Evolutionary conservation across 495 filamentous ascomycete genomes (phyloP), one percentile per base, ranked within the genome.

Genomic region (Aspergillus mulundensis): DNA sequence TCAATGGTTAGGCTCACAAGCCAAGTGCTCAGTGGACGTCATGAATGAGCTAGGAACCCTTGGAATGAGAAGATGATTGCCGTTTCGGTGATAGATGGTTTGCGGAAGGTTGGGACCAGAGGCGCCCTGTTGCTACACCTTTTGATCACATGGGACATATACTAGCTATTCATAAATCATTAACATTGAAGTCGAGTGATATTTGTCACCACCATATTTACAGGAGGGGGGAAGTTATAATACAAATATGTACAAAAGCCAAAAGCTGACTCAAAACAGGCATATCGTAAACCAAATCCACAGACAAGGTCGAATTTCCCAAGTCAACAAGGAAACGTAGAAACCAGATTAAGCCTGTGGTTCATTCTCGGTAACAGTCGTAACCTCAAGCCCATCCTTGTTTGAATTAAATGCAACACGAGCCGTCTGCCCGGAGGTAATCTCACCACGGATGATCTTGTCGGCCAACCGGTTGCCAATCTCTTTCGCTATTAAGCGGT

Each of bases 401-500:
- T 71, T 66, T 11, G 64, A 63, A 49, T 81, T 86, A 36, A 96
- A 76, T 34, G 71, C 75, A 4, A 95, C 88, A 36, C 73, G 73
- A 15, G 88, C 91, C 6, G 71, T 75, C 59, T 95, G 87, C 1
- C 90, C 93, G 30, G 69, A 79, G 66, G 83, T 86, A 34, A 97
- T 72, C 66, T 91, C 78, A 11, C 94, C 94, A 36, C 89, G 78
- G 54, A 97, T 96, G 60, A 98, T 92, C 76, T 85, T 87, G 60
- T 95, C 91, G 0, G 95, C 94, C 24, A 97, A 77, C 5, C 83
- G 79, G 73, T 95, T 96, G 46, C 89, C 88, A 56, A 98, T 86
- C 68, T 95, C 80, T 65, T 88, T 96, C 7, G 85, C 80, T 53
- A 98, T 96, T 15, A 97, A 78, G 25, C 95, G 80, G 66, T 97